These are phyloP conservation scores for Eucalyptus rudis DNA, from an alignment of 345 rosid species.

Conservation along the genomic window DNA sequence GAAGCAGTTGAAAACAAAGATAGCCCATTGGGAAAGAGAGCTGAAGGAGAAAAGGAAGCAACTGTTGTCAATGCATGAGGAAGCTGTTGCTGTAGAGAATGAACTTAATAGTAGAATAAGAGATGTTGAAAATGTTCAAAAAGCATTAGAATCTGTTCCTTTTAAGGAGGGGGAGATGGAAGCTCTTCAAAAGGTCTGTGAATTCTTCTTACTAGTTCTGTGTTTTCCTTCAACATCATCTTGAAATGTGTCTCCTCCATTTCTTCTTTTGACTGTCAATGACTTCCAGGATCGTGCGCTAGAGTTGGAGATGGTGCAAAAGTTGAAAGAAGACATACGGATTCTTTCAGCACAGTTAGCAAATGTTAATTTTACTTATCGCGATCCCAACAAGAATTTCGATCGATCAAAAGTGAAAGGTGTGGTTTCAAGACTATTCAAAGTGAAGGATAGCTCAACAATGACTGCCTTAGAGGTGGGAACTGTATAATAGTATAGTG, in stretches of 20 bases:
- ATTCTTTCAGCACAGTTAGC: slow-evolving; percentile 62
- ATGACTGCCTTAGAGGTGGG: slow-evolving; percentile 94
- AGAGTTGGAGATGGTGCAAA: slow-evolving; percentile 57
- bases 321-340: slow-evolving; percentile 66
- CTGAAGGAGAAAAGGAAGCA: slow-evolving; percentile 65
- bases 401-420: slow-evolving; percentile 95
- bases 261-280: neutral
- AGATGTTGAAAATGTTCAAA: slow-evolving; percentile 52
- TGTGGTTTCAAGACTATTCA: slow-evolving; percentile 82
- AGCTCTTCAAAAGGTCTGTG: slow-evolving; percentile 66
- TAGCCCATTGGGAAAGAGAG: slow-evolving; percentile 73
- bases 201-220: neutral
- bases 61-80: slow-evolving; percentile 63
- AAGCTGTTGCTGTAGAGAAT: slow-evolving; percentile 64
- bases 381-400: slow-evolving; percentile 80
- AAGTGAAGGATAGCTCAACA: slow-evolving; percentile 70
- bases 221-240: neutral
- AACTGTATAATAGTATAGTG: neutral
- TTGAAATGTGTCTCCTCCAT: neutral
- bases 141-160: slow-evolving; percentile 50
- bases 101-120: slow-evolving; percentile 55
- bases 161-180: slow-evolving; percentile 79
- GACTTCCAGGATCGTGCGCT: slow-evolving; percentile 55
- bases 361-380: slow-evolving; percentile 74
- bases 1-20: slow-evolving; percentile 79